These are phyloP conservation scores for Acanthochlamys bracteata DNA, from an alignment of 106 monocot species.

Conservation along the genomic window DNA sequence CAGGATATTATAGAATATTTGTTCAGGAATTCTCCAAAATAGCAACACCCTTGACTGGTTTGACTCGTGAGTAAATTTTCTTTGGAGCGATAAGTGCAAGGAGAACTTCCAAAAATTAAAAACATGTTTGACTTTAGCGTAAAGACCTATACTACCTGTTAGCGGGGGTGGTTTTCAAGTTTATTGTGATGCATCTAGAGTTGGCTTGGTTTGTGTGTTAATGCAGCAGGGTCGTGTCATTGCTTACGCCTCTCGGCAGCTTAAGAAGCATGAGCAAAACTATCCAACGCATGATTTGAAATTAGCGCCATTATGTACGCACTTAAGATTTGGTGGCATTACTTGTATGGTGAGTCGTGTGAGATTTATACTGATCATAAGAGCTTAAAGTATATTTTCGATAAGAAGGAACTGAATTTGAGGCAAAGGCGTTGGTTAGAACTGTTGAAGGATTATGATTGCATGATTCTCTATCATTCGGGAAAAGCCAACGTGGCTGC, in stretches of 20 bases:
- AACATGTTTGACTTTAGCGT: neutral
- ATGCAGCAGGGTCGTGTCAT: too few relatives aligned
- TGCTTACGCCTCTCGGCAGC: too few relatives aligned
- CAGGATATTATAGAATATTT: neutral
- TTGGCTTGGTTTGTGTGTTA: conserved; percentile 8
- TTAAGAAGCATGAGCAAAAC: too few relatives aligned
- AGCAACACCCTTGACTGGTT: neutral
- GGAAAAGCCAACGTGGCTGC: conserved; percentile 11
- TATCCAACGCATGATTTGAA: too few relatives aligned
- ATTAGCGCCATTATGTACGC: too few relatives aligned
- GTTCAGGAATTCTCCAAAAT: neutral
- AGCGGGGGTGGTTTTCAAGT: neutral
- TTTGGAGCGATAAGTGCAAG: neutral
- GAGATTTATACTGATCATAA: too few relatives aligned
- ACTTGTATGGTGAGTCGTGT: too few relatives aligned
- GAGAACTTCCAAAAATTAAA: neutral
- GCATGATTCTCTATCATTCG: neutral
- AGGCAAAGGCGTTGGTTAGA: too few relatives aligned
- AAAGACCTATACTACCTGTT: neutral
- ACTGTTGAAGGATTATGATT: conserved; percentile 1
- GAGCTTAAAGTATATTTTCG: too few relatives aligned
- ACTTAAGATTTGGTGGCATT: too few relatives aligned
- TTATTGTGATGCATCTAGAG: conserved; percentile 2
- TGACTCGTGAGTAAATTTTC: neutral
- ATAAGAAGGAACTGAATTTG: too few relatives aligned